These are phyloP conservation scores for Pestalotiopsis sp. DNA, from an alignment of 2,329 filamentous ascomycete genomes.

Conservation along the genomic window DNA sequence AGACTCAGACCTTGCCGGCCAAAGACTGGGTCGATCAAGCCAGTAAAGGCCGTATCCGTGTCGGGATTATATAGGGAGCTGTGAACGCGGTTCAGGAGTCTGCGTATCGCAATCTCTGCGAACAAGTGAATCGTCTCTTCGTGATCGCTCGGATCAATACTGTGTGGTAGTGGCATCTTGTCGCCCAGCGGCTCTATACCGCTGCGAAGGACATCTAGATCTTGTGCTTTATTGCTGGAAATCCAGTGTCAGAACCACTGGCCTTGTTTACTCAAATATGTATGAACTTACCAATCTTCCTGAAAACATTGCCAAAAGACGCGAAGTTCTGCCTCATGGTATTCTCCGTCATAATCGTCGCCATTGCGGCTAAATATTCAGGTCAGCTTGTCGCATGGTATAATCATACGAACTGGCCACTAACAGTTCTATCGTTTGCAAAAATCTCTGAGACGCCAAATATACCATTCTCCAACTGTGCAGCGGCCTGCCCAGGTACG, in stretches of 20 bases:
- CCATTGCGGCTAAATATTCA: conserved; percentile 21
- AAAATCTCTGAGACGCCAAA: conserved; percentile 33
- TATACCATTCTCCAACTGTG: conserved; percentile 38
- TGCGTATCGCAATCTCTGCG: conserved; percentile 44
- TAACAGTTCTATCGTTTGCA: conserved; percentile 34
- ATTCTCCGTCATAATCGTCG: conserved; percentile 22
- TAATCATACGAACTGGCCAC: not conserved
- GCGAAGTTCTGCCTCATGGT: conserved; percentile 52
- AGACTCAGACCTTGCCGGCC: conserved; percentile 30
- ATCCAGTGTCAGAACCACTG: not conserved
- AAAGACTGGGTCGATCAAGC: conserved; percentile 23
- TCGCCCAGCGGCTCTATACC: conserved; percentile 41
- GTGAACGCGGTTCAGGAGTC: conserved; percentile 45
- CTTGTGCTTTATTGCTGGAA: conserved; percentile 68
- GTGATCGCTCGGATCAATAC: conserved; percentile 32
- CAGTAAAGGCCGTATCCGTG: conserved; percentile 23
- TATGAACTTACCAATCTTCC: conserved; percentile 62
- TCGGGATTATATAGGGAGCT: conserved; percentile 41
- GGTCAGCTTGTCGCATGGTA: conserved; percentile 7
- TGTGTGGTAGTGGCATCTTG: conserved; percentile 37
- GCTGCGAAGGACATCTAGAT: conserved; percentile 49
- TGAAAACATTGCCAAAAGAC: conserved; percentile 76
- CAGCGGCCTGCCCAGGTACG: conserved; percentile 37
- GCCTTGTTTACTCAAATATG: not conserved
- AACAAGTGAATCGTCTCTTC: conserved; percentile 41